Base-by-base conservation (phyloP, 768 basidiomycete species). In the Collybia sordida region DNA sequence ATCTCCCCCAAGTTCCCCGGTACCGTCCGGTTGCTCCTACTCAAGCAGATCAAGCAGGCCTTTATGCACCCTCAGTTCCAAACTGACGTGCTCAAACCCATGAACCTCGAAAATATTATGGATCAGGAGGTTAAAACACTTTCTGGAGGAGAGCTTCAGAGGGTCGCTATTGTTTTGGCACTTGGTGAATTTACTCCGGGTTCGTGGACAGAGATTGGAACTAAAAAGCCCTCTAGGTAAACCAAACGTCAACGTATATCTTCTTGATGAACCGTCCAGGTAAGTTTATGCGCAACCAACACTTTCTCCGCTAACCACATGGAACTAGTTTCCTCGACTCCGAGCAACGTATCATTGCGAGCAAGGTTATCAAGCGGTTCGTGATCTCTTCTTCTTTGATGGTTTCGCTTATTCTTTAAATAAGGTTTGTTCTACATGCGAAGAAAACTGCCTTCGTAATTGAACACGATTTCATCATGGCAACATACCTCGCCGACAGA, bases 11-110 rank as follows among this genome's bases (percentile, higher is more conserved):
- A 92, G 70, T 98, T 98, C 83, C 87, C 88, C 0, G 97, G 97
- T 55, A 89, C 87, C n/a, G 97, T 99, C 34, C 85, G 96, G 61
- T 90, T 92, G 90, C 74, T 99, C 53, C 72, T 99, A 50, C 64
- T 99, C 44, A 98, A 97, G 75, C 85, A 88, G 70, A 97, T 98
- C 74, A 95, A 96, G 72, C 77, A 81, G 18, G 84, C 93, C 24
- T 98, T 97, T 72, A 96, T 98, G 94, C 94, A 97, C 67, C 89
- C 95, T n/a, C 97, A 98, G 70, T 99, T 99, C 88, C 91, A 96
- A 69, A 90, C 90, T 36, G 97, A 98, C 64, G 97, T 98, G 39
- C 72, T 98, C 54, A 98, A 98, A 73, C 96, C 96, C 21, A 98
- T 99, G 96, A 91, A 73, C 65, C 68, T 99, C 61, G 97, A 99